These are phyloP conservation scores for Pythium plurisporium DNA, from an alignment of 352 stramenopile species.

Conservation along the genomic window DNA sequence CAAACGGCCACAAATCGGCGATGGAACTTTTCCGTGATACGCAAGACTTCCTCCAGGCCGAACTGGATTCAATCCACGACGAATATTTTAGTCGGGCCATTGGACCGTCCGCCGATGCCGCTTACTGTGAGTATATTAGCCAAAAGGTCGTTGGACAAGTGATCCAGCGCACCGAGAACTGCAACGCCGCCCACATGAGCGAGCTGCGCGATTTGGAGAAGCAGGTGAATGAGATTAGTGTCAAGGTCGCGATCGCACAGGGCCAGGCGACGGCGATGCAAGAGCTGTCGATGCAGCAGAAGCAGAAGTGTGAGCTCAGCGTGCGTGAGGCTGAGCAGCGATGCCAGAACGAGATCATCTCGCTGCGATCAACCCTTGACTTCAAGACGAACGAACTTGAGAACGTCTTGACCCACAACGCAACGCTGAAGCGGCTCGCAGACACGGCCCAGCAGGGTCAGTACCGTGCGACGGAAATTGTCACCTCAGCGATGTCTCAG, in stretches of 20 bases:
- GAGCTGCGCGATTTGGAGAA: constrained; percentile 75
- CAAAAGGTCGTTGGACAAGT: constrained; percentile 65
- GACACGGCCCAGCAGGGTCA: constrained; percentile 83
- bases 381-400: constrained; percentile 88
- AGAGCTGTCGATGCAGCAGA: constrained; percentile 68
- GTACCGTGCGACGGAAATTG: constrained; percentile 82
- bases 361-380: constrained; percentile 64
- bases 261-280: constrained; percentile 80
- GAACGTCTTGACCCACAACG: constrained; percentile 85
- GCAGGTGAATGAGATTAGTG: constrained; percentile 76
- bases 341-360: constrained; percentile 57
- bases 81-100: constrained; percentile 59
- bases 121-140: constrained; percentile 83
- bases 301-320: constrained; percentile 72
- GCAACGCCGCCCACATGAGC: constrained; percentile 69
- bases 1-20: constrained; percentile 49
- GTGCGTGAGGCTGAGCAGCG: constrained; percentile 76
- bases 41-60: constrained; percentile 51
- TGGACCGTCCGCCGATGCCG: constrained; percentile 70
- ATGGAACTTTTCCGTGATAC: constrained; percentile 76
- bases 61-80: constrained; percentile 45
- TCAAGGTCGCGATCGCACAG: constrained; percentile 76
- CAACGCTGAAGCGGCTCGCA: constrained; percentile 79
- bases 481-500: constrained; percentile 58
- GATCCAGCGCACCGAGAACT: constrained; percentile 73